Base-by-base conservation (phyloP, 306 rosid genomes). In the Medicago ruthenica region DNA sequence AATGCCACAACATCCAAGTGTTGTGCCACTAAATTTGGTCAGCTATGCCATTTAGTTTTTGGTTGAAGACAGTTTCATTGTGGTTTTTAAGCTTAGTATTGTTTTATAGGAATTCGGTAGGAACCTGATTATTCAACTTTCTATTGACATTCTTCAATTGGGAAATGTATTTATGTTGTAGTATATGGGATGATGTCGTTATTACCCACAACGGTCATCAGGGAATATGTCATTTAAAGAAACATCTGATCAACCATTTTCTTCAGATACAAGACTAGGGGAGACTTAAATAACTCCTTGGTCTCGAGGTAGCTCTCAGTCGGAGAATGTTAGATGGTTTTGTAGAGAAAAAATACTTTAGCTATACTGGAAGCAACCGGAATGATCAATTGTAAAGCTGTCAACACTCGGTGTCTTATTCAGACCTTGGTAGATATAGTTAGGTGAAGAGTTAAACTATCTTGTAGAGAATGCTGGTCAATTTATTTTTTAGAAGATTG, bases 251-350 rank as follows among this genome's bases (percentile, higher is more conserved):
- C 60, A 18, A 8, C 18, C 60, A 17, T 17, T 54, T 54, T 55
- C 61, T 54, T 55, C 61, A 21, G 15, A 20, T 6, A 15, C 14
- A 55, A 55, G 27, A 55, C 61, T 10, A 10, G 2, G 34, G 31
- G 14, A 20, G 61, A 55, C 15, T 55, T 55, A 55, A 55, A 8
- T 55, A 18, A 55, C 10, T 18, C 31, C 31, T 55, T 20, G 62
- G 34, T 55, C 62, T 55, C 62, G 15, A 55, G 62, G 34, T 55
- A 20, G n/a, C 57, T 51, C 34, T 55, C 34, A 55, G 62, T 55
- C 15, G 1, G 34, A 2, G 8, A 55, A 20, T 20, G 62, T 18
- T 55, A 55, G 62, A 55, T 55, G 34, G 34, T 20, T 55, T 55
- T 20, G 15, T 55, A 10, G 62, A 20, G 62, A 55, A 55, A 55